These are phyloP conservation scores for Piedraia hortae DNA, from an alignment of 2,329 filamentous ascomycete genomes.

Conservation along the genomic window DNA sequence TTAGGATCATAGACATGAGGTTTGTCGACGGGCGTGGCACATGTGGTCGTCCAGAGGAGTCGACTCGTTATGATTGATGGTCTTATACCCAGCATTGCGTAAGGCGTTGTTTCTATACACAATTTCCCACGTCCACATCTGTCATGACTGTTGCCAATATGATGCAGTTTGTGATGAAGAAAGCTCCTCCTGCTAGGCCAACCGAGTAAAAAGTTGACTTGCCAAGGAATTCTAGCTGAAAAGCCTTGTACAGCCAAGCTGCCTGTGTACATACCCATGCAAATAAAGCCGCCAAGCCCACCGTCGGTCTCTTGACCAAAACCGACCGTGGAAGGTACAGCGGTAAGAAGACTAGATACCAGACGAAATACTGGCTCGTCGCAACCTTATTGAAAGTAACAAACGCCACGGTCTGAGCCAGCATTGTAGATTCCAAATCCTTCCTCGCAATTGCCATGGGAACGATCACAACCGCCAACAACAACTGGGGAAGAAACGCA, in stretches of 20 bases:
- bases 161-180: conserved; percentile 71
- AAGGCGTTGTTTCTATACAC: background rate
- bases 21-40: too few species aligned
- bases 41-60: too few species aligned
- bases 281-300: conserved; percentile 36
- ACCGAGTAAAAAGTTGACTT: conserved; percentile 60
- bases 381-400: conserved; percentile 98
- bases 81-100: too few species aligned
- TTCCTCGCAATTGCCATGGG: conserved; percentile 52
- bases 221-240: conserved; percentile 32
- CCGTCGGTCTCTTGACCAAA: conserved; percentile 29
- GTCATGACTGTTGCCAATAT: conserved; percentile 54
- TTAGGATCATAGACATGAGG: too few species aligned
- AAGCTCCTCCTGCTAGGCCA: conserved; percentile 45
- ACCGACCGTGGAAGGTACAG: conserved; percentile 67
- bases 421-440: conserved; percentile 57
- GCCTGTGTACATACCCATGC: conserved; percentile 52
- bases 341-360: conserved; percentile 86
- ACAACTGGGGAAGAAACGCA: conserved; percentile 68
- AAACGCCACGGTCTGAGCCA: conserved; percentile 90
- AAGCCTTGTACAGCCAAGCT: conserved; percentile 23
- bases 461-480: conserved; percentile 51
- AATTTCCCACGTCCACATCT: conserved; percentile 25
- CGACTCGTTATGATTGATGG: conserved; percentile 1
- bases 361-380: conserved; percentile 96